Evolutionary conservation across 176 grass and related monocot species (phyloP), one percentile per base, ranked within the genome.

Genomic region (Ananas comosus): DNA sequence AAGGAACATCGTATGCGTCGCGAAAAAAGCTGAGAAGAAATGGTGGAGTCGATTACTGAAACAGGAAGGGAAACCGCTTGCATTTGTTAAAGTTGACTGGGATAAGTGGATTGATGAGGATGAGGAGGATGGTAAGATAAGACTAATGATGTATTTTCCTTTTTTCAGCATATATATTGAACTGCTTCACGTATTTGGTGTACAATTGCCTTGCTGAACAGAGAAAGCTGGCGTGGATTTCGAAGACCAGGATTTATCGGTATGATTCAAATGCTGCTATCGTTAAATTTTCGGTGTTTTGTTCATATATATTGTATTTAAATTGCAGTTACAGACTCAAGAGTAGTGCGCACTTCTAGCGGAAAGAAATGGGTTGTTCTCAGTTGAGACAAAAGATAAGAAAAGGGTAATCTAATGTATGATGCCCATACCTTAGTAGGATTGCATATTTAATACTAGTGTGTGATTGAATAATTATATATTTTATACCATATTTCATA

Each of bases 101-200:
- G 72, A 74, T 50, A 74, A 74, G 51, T 74, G 61, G 72, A 51
- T 74, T 17, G 72, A 74, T 65, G 61, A 74, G 29, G 61, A 72
- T 61, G 70, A 72, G 0, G 70, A 72, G 29, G 61, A 48, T 58
- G 53, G 53, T 58, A 13, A 54, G 51, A 18, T 58, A 72, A 61
- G 14, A 12, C 4, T 59, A 63, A 72, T 63, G 53, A 59, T 24
- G 17, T 17, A 5, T 9, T 48, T 52, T 5, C 17, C 16, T 25
- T n/a, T 19, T 10, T 22, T n/a, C n/a, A n/a, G n/a, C 1, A 1
- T 24, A 24, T 19, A 24, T 74, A 1, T 50, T 24, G 3, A 12
- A 21, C 42, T 64, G 2, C n/a, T 73, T 10, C 10, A 22, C 2
- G n/a, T 12, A 19, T 50, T 19, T 6, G 17, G 13, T 61, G 12